Evolutionary conservation across 2,329 filamentous ascomycete genomes (phyloP).

Genomic region (Elsinoe perseae): DNA sequence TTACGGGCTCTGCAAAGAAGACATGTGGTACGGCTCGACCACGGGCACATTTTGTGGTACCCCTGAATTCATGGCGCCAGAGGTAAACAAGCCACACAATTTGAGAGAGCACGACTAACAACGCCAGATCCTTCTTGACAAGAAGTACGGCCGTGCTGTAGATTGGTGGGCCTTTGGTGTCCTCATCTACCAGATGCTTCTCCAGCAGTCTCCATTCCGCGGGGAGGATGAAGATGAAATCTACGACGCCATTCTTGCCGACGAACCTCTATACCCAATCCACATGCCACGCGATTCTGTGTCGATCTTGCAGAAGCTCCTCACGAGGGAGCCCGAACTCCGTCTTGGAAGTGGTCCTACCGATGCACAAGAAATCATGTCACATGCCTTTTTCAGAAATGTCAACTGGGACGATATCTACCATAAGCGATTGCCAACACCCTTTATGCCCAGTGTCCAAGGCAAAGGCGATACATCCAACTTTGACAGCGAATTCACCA

Average conservation of each 20-base stretch:
- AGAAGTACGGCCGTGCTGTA: constrained; percentile 94
- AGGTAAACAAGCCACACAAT: too few species aligned
- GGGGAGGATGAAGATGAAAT: constrained; percentile 99
- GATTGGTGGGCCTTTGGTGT: constrained; percentile 99
- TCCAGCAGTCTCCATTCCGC: constrained; percentile 97
- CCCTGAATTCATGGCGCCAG: constrained; percentile 98
- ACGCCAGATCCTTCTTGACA: constrained; percentile 89
- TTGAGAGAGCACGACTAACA: too few species aligned
- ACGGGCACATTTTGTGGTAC: constrained; percentile 98
- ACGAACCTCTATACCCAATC: constrained; percentile 95
- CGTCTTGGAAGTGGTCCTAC: constrained; percentile 90
- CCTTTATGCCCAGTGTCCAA: constrained; percentile 84
- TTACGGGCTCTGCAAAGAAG: constrained; percentile 98
- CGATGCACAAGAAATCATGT: constrained; percentile 98
- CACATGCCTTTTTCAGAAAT: constrained; percentile 93
- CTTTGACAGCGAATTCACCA: constrained; percentile 97
- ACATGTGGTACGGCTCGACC: constrained; percentile 98
- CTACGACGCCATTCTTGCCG: constrained; percentile 94
- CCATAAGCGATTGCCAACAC: constrained; percentile 81
- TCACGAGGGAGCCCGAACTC: constrained; percentile 89
- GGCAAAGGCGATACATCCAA: constrained; percentile 98
- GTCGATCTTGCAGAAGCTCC: constrained; percentile 91
- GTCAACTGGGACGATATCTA: constrained; percentile 99
- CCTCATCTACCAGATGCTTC: constrained; percentile 97
- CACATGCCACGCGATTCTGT: constrained; percentile 98